Evolutionary conservation across 306 rosid species (phyloP).

Genomic region (Dicorynia guianensis): DNA sequence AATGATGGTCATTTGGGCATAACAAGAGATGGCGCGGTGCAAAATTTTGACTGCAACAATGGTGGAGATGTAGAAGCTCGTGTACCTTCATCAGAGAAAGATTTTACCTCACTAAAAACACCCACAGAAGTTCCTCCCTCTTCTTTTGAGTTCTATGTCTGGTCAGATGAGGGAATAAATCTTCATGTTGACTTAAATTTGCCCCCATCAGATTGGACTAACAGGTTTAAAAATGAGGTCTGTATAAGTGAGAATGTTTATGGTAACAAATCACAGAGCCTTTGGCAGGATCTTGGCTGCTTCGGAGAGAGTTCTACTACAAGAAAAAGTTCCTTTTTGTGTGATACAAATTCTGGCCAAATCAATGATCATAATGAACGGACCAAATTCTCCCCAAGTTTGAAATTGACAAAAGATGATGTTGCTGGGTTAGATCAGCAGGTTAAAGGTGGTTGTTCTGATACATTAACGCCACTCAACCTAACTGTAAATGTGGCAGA

Average conservation of each 20-base stretch:
- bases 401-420: constrained; percentile 42
- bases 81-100: constrained; percentile 45
- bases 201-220: constrained; percentile 70
- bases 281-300: constrained; percentile 56
- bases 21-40: constrained; percentile 22
- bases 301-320: constrained; percentile 46
- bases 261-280: constrained; percentile 47
- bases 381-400: constrained; percentile 44
- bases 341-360: constrained; percentile 41
- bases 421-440: constrained; percentile 39
- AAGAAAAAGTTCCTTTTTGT: constrained; percentile 47
- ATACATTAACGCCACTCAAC: constrained; percentile 35
- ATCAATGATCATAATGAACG: constrained; percentile 41
- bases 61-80: constrained; percentile 38
- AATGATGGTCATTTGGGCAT: constrained; percentile 12
- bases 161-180: constrained; percentile 69
- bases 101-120: constrained; percentile 46
- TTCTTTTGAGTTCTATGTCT: constrained; percentile 69
- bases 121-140: constrained; percentile 46
- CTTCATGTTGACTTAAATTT: constrained; percentile 76
- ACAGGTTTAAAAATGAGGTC: constrained; percentile 64
- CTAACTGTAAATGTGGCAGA: constrained; percentile 40
- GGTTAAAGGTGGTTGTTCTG: constrained; percentile 42
- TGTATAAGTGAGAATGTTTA: constrained; percentile 47
- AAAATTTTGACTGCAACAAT: constrained; percentile 24